These are phyloP conservation scores for Saturnispora hagleri DNA, from an alignment of 805 yeast genomes.

Conservation along the genomic window DNA sequence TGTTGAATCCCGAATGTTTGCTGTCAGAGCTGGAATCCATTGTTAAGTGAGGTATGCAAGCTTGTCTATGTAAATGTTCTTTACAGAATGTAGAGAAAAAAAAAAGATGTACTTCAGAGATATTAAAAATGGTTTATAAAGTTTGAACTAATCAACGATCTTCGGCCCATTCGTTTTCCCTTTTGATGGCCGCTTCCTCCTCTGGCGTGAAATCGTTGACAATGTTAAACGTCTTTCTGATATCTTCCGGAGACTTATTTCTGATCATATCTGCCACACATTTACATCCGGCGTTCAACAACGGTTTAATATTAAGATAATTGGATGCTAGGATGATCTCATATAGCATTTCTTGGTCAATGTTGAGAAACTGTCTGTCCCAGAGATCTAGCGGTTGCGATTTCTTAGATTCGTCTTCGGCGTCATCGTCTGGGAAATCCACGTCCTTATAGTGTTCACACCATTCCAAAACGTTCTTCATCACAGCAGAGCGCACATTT, in stretches of 20 bases:
- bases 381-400: constrained; percentile 91
- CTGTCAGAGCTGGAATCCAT: not conserved
- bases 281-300: constrained; percentile 71
- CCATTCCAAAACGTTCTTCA: constrained; percentile 91
- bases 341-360: constrained; percentile 84
- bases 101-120: not conserved
- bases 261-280: constrained; percentile 79
- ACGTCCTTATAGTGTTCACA: constrained; percentile 89
- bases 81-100: not conserved
- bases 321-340: constrained; percentile 78
- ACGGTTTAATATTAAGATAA: constrained; percentile 64
- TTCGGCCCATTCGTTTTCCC: constrained; percentile 89
- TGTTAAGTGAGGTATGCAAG: not conserved
- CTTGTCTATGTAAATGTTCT: not conserved
- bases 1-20: not conserved
- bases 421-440: constrained; percentile 63
- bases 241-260: constrained; percentile 72
- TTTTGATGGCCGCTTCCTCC: constrained; percentile 78
- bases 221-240: constrained; percentile 70
- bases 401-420: constrained; percentile 75
- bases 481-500: constrained; percentile 77
- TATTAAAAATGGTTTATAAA: not conserved
- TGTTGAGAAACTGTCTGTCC: constrained; percentile 91
- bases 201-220: constrained; percentile 80
- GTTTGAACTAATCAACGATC: constrained; percentile 41